A percentile compares a stretch with the other conserved stretches of the same genome.
These are phyloP conservation scores for Agaricus blazei DNA, from an alignment of 768 basidiomycete genomes.

Conservation along the genomic window DNA sequence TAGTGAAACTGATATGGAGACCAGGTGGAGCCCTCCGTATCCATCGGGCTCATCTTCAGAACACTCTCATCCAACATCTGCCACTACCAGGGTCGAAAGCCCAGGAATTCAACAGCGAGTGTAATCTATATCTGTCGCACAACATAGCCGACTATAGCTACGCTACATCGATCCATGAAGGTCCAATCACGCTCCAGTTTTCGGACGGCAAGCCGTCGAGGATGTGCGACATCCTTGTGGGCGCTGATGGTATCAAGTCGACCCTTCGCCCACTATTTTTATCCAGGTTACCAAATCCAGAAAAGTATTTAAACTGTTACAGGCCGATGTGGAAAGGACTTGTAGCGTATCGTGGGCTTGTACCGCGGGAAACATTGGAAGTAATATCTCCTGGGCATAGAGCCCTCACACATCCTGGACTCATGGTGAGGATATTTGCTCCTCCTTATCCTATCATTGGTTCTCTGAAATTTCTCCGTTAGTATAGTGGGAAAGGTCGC, in stretches of 20 bases:
- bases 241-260: conserved; percentile 20
- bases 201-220: conserved; percentile 17
- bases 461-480: neutral
- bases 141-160: conserved; percentile 46
- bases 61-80: conserved; percentile 40
- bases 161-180: neutral
- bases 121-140: conserved; percentile 39
- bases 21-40: conserved; percentile 17
- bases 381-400: conserved; percentile 20
- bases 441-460: neutral
- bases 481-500: conserved; percentile 19
- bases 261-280: conserved; percentile 13
- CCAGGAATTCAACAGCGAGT: conserved; percentile 14
- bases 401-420: conserved; percentile 12
- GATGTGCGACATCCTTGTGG: conserved; percentile 31
- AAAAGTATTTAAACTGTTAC: conserved; percentile 12
- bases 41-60: conserved; percentile 57
- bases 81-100: conserved; percentile 14
- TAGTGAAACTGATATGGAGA: neutral
- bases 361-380: conserved; percentile 21
- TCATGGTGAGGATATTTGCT: conserved; percentile 5
- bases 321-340: conserved; percentile 32
- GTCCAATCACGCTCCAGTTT: conserved; percentile 20
- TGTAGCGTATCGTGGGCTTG: conserved; percentile 28
- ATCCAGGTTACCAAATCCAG: neutral